Evolutionary conservation across 2,329 filamentous ascomycete species (phyloP).

Genomic region (Botrytis deweyae): DNA sequence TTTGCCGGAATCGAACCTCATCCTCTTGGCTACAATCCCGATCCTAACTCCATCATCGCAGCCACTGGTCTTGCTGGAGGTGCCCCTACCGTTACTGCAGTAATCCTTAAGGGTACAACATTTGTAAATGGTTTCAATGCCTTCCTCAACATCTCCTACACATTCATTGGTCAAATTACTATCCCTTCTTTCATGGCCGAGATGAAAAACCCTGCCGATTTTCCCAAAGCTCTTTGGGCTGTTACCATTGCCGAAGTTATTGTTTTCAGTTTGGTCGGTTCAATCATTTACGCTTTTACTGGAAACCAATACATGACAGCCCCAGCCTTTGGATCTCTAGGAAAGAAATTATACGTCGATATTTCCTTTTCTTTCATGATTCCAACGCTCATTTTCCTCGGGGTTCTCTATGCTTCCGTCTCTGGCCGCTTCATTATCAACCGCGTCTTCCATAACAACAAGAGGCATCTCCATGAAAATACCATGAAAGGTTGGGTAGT

Average conservation of each 20-base stretch:
- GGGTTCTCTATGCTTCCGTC: slow-evolving; percentile 86
- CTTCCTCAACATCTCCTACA: slow-evolving; percentile 94
- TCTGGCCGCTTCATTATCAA: slow-evolving; percentile 91
- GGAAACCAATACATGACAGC: slow-evolving; percentile 86
- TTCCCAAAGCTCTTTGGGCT: slow-evolving; percentile 88
- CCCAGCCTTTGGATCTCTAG: slow-evolving; percentile 82
- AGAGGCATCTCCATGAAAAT: slow-evolving; percentile 73
- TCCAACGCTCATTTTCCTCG: slow-evolving; percentile 88
- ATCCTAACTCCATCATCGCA: slow-evolving; percentile 41
- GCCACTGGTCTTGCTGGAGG: slow-evolving; percentile 46
- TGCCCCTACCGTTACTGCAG: slow-evolving; percentile 63
- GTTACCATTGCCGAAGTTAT: slow-evolving; percentile 87
- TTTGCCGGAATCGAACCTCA: slow-evolving; percentile 76
- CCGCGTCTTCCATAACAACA: slow-evolving; percentile 74
- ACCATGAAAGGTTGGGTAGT: slow-evolving; percentile 77
- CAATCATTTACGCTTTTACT: slow-evolving; percentile 80
- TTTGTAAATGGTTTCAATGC: slow-evolving; percentile 83
- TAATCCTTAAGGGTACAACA: slow-evolving; percentile 67
- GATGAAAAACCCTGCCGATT: slow-evolving; percentile 79
- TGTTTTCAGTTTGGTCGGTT: slow-evolving; percentile 79
- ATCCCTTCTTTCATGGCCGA: slow-evolving; percentile 93
- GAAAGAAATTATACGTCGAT: slow-evolving; percentile 76
- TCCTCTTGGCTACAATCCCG: slow-evolving; percentile 64
- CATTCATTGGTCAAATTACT: slow-evolving; percentile 94
- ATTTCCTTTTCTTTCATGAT: slow-evolving; percentile 94